Evolutionary conservation across 73 alveolate genomes (phyloP).

Genomic region (Breviolum minutum): DNA sequence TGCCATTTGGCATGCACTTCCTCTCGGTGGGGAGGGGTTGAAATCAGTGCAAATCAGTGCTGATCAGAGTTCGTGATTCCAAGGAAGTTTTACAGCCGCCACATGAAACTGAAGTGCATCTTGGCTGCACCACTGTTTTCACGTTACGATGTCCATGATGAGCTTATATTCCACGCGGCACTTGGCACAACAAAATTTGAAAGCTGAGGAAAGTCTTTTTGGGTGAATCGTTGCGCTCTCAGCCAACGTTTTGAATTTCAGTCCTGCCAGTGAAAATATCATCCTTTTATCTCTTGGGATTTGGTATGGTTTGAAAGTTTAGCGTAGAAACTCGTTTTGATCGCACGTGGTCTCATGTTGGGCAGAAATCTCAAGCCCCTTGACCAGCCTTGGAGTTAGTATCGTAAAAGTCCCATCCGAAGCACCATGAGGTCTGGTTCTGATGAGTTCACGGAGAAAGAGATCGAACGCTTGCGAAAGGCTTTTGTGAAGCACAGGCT

Average conservation of each 20-base stretch:
- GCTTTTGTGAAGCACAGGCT: conserved; percentile 72
- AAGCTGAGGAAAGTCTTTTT: neutral
- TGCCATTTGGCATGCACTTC: neutral
- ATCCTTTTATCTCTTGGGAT: too few species aligned
- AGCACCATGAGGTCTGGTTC: neutral
- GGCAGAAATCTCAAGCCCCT: too few species aligned
- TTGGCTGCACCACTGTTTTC: neutral
- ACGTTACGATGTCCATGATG: too few species aligned
- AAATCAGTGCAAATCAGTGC: neutral
- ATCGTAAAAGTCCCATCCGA: neutral
- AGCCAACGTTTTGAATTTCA: neutral
- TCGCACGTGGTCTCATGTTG: too few species aligned
- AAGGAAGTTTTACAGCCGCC: conserved; percentile 73
- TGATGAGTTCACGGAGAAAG: conserved; percentile 69
- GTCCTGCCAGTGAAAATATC: too few species aligned
- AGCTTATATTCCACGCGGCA: too few species aligned
- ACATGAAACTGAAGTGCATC: conserved; percentile 54
- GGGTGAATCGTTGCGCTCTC: conserved; percentile 3
- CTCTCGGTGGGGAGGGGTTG: neutral
- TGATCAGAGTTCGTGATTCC: neutral
- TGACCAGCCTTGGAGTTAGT: neutral
- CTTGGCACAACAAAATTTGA: too few species aligned
- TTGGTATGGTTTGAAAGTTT: too few species aligned
- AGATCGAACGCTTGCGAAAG: conserved; percentile 44
- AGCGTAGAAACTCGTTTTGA: too few species aligned